phyloP scores from a whole-genome alignment of 2,329 filamentous ascomycete species.

The Ophiosphaerella herpotricha region DNA sequence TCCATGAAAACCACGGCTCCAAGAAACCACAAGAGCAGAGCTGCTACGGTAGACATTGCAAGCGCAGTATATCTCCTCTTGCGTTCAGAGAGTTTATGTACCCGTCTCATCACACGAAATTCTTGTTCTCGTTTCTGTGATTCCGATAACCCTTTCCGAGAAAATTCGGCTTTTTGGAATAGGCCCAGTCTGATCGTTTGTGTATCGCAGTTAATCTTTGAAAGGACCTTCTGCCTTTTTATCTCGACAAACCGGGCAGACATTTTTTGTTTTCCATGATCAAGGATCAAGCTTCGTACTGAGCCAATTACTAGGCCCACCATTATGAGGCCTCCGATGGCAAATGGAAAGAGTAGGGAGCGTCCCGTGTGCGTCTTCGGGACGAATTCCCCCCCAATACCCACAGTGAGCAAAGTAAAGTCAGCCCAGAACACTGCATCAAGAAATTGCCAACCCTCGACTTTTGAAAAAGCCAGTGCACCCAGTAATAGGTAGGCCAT shows the following conservation, averaged over 20 bases:
- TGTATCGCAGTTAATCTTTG: conserved; percentile 45
- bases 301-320: conserved; percentile 61
- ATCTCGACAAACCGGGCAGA: conserved; percentile 56
- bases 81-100: conserved; percentile 44
- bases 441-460: conserved; percentile 59
- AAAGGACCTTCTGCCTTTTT: conserved; percentile 50
- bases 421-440: conserved; percentile 62
- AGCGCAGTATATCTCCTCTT: conserved; percentile 49
- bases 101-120: conserved; percentile 50
- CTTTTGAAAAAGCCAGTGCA: conserved; percentile 52
- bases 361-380: conserved; percentile 57
- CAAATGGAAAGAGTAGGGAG: conserved; percentile 58
- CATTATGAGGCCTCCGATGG: conserved; percentile 59
- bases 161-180: conserved; percentile 49
- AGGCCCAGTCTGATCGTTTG: conserved; percentile 50
- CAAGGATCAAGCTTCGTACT: conserved; percentile 56
- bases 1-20: conserved; percentile 57
- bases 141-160: conserved; percentile 46
- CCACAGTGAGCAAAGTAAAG: conserved; percentile 61
- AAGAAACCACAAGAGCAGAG: conserved; percentile 50
- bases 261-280: conserved; percentile 58
- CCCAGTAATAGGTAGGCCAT: conserved; percentile 55
- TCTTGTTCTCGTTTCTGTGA: conserved; percentile 53
- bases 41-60: conserved; percentile 44
- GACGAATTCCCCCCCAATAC: conserved; percentile 56